Conservation (phyloP, 1,139 yeast genomes). For the Kluyveromyces marxianus region DNA sequence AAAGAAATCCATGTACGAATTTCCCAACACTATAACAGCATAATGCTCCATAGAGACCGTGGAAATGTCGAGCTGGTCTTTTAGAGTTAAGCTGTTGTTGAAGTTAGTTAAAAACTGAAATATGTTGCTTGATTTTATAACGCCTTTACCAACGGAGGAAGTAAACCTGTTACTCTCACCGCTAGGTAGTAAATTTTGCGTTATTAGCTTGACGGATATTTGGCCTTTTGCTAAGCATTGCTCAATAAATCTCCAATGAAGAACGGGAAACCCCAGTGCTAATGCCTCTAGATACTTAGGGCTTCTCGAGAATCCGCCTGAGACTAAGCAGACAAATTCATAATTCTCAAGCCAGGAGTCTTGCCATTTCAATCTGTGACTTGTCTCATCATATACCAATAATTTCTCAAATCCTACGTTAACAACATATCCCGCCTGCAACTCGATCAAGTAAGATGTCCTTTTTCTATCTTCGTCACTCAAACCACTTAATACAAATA, state of each 20-base stretch:
- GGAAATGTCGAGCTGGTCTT: constrained; percentile 14
- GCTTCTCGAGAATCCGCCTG: constrained; percentile 53
- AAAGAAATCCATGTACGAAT: constrained; percentile 22
- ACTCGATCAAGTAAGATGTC: constrained; percentile 34
- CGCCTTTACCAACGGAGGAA: constrained; percentile 17
- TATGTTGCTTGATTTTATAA: constrained; percentile 29
- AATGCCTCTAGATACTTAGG: constrained; percentile 75
- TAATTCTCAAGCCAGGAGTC: constrained; percentile 9
- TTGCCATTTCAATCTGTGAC: constrained; percentile 10
- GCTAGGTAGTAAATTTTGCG: constrained; percentile 57
- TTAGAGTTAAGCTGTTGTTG: constrained; percentile 8
- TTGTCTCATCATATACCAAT: constrained; percentile 7
- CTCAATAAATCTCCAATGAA: constrained; percentile 53
- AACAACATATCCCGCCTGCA: constrained; percentile 48
- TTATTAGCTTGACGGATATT: constrained; percentile 29
- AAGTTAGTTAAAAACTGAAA: constrained; percentile 32
- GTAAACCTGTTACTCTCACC: constrained; percentile 40
- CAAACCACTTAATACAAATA: constrained; percentile 37
- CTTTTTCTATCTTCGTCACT: constrained; percentile 34
- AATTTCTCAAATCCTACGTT: constrained; percentile 31
- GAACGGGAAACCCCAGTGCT: constrained; percentile 86
- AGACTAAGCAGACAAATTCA: constrained; percentile 58
- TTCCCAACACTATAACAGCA: constrained; percentile 21
- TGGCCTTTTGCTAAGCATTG: constrained; percentile 39
- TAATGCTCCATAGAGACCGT: constrained; percentile 12